Evolutionary conservation across 768 basidiomycete genomes (phyloP), one percentile per base, ranked within the genome.

Genomic region (Megacollybia marginata): DNA sequence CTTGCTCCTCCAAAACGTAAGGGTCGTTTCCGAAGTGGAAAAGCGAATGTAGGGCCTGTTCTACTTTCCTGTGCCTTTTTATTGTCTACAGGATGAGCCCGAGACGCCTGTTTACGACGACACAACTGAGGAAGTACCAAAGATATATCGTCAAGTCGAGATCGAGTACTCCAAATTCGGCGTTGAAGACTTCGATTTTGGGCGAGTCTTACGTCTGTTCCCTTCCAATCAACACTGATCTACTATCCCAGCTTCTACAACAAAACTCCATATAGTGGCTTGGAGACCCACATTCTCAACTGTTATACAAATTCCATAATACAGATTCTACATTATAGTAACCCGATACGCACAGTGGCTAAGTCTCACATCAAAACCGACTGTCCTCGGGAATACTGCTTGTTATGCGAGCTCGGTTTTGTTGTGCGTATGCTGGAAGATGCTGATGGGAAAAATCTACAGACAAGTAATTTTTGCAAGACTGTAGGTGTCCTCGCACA

Each of bases 111-210:
- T 66, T 4, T 28, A 28, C 23, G 71, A 74, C 46, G 80, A 82
- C 47, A 69, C 65, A 16, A 72, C 71, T 28, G 80, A 76, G 34
- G 76, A 80, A 28, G 78, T 92, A 44, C 91, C 94, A 1, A 79
- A 76, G 49, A 76, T 83, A 52, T 99, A 96, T 64, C 83, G 88
- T 51, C 86, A 85, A 58, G 93, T 96, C 13, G 94, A 97, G 67
- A 99, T 99, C 59, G 92, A 94, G 65, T 99, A 99, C 63, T 94
- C 91, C 35, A 95, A 94, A 60, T 99, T 99, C 59, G 95, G 95
- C 4, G 91, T 98, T 15, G 95, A 97, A 62, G 95, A 99, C 65
- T 99, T 99, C 59, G 96, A 99, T 66, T 99, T 99, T 59, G 95
- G 79, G 93, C 92, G 62, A 49, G 76, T 12, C 15, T 33, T 36